phyloP scores from a whole-genome alignment of 495 filamentous ascomycete genomes.

The Podospora comata region DNA sequence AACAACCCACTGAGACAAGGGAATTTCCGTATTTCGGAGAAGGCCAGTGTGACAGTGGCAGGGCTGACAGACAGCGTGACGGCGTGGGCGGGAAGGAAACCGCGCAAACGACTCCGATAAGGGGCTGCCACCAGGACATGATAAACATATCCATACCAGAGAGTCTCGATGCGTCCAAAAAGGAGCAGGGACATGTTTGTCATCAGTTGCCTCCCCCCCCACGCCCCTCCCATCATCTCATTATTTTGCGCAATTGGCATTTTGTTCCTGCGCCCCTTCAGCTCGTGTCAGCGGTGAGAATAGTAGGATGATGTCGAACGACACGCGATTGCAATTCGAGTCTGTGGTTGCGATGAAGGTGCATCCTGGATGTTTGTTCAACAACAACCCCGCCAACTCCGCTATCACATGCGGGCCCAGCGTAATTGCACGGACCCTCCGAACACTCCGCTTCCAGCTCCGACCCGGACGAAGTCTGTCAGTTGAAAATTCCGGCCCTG shows the following conservation, averaged over 20 bases:
- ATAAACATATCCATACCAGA: neutral
- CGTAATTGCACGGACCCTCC: neutral
- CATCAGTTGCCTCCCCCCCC: neutral
- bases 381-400: neutral
- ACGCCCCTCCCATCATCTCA: neutral
- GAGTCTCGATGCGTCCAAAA: neutral
- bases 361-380: neutral
- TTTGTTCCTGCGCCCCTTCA: neutral
- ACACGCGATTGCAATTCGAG: neutral
- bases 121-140: neutral
- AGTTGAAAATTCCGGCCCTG: neutral
- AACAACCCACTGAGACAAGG: neutral
- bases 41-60: neutral
- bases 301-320: neutral
- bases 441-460: neutral
- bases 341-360: neutral
- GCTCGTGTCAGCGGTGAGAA: neutral
- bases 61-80: neutral
- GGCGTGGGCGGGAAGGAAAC: neutral
- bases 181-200: neutral
- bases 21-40: constrained; percentile 4
- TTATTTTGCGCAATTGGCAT: neutral
- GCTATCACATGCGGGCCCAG: neutral
- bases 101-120: neutral
- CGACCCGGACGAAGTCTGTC: neutral